Evolutionary conservation across 768 basidiomycete genomes (phyloP).

Genomic region (Lactarius quietus): DNA sequence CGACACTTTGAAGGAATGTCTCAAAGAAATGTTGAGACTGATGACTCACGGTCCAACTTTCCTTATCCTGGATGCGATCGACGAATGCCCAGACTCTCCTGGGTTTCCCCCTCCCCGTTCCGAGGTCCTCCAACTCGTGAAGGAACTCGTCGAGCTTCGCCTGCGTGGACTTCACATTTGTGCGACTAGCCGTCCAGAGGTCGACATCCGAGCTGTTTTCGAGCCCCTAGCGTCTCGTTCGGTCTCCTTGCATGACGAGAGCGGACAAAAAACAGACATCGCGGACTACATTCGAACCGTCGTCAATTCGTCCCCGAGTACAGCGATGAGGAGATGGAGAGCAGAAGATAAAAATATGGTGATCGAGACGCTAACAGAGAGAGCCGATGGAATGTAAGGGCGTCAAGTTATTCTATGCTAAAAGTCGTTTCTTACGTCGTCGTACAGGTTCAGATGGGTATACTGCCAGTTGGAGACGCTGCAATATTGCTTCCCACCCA

Average conservation of each 20-base stretch:
- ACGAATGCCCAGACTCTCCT: background rate
- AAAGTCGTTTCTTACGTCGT: background rate
- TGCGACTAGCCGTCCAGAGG: background rate
- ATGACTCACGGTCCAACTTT: background rate
- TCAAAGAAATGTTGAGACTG: background rate
- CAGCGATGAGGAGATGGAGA: background rate
- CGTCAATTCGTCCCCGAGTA: background rate
- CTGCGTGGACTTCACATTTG: background rate
- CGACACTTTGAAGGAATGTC: background rate
- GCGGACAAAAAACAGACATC: background rate
- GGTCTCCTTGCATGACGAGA: background rate
- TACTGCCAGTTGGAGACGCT: background rate
- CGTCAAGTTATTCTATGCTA: background rate
- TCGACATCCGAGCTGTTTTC: background rate
- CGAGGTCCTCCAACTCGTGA: background rate
- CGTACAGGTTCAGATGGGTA: background rate
- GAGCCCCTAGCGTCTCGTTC: background rate
- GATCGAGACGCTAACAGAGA: background rate
- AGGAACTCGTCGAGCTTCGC: background rate
- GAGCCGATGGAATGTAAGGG: background rate
- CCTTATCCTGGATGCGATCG: background rate
- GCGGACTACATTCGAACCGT: background rate
- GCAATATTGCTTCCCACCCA: background rate
- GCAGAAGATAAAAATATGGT: background rate
- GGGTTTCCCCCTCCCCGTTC: background rate